Conservation (phyloP, 257 asterid species). For the Solanum ossicruentum region DNA sequence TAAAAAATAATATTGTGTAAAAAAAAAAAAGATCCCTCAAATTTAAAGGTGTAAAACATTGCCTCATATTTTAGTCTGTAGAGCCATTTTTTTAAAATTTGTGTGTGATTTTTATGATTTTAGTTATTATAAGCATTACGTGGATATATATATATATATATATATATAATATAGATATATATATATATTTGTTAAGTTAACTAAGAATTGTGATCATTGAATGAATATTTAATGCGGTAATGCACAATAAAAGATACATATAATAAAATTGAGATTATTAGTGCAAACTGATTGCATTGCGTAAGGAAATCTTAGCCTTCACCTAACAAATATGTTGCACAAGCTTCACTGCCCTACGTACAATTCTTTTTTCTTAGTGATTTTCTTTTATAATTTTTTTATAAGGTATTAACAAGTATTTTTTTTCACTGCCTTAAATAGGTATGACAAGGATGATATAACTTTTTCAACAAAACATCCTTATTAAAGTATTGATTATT, state of each 20-base stretch:
- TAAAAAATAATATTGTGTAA: no score
- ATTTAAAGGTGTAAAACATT: no score
- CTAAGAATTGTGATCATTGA: background rate
- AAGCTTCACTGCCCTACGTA: background rate
- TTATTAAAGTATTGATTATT: background rate
- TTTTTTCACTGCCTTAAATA: background rate
- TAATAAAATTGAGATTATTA: background rate
- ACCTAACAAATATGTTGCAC: background rate
- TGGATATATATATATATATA: no score
- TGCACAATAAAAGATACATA: background rate
- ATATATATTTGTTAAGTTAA: background rate
- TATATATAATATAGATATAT: no score
- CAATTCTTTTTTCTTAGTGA: background rate
- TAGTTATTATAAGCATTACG: background rate
- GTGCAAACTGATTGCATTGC: background rate
- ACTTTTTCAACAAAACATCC: background rate
- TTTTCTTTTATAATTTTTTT: background rate
- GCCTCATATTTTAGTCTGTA: no score
- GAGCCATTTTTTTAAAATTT: background rate
- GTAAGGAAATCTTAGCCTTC: background rate
- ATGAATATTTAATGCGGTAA: conserved; percentile 11
- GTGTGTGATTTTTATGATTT: background rate
- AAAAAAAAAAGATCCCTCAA: no score
- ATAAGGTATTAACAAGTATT: background rate
- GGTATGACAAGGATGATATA: background rate